Conservation (phyloP, 331 rosid genomes). For the Malus hybrid region DNA sequence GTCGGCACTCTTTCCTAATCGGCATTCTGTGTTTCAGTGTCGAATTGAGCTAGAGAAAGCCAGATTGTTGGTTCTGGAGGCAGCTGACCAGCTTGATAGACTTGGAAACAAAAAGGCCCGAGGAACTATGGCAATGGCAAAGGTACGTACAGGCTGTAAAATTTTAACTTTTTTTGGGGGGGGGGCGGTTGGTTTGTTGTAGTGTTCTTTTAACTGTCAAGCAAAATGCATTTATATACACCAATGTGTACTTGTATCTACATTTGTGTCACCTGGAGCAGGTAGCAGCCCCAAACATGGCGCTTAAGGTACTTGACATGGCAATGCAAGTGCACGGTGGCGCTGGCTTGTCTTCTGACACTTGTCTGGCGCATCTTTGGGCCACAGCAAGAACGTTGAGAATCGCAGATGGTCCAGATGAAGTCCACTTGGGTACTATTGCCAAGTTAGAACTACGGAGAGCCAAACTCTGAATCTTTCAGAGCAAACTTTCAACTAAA, state of each 20-base stretch:
- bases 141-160: conserved; percentile 37
- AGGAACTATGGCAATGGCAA: conserved; percentile 91
- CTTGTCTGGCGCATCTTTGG: conserved; percentile 92
- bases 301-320: conserved; percentile 80
- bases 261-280: conserved; percentile 26
- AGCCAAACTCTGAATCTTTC: conserved; percentile 57
- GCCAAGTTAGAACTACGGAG: conserved; percentile 76
- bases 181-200: background rate
- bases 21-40: conserved; percentile 45
- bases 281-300: conserved; percentile 99
- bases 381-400: conserved; percentile 84
- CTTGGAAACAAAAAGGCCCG: conserved; percentile 82
- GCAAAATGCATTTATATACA: background rate
- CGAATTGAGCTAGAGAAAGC: conserved; percentile 83
- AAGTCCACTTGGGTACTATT: conserved; percentile 92
- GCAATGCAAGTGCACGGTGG: conserved; percentile 99
- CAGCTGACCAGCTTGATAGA: conserved; percentile 89
- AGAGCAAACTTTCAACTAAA: background rate
- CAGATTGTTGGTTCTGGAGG: conserved; percentile 84
- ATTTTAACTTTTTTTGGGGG: background rate
- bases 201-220: background rate
- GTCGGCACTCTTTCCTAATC: background rate
- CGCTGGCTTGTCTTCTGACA: conserved; percentile 85
- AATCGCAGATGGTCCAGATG: conserved; percentile 95
- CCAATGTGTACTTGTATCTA: background rate